Evolutionary conservation across 352 stramenopile species (phyloP).

Genomic region (Aphanomyces cochlioides): DNA sequence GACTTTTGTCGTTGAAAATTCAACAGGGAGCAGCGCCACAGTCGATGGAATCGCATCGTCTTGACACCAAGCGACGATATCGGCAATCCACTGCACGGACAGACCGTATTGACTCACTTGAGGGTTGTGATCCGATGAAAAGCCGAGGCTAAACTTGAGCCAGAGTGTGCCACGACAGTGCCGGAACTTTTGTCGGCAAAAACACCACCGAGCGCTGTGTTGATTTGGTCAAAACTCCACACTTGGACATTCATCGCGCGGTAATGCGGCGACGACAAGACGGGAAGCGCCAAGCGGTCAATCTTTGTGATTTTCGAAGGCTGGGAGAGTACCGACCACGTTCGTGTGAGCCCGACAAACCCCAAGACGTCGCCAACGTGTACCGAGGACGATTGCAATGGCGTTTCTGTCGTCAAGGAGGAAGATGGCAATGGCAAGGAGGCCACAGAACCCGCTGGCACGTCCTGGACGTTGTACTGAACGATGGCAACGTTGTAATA

Average conservation of each 20-base stretch:
- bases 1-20: constrained; percentile 23
- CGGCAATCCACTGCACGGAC: constrained; percentile 27
- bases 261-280: not conserved
- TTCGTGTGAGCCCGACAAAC: constrained; percentile 9
- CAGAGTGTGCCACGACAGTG: constrained; percentile 28
- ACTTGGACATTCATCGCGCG: constrained; percentile 1
- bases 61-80: constrained; percentile 27
- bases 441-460: not conserved
- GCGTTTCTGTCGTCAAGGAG: too few relatives aligned
- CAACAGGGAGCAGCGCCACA: constrained; percentile 31
- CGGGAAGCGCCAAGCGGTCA: not conserved
- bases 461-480: not conserved
- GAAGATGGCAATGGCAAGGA: not conserved
- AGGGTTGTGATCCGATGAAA: constrained; percentile 19
- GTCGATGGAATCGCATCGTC: constrained; percentile 22
- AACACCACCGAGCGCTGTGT: constrained; percentile 14
- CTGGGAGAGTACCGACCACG: not conserved
- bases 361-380: not conserved
- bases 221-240: constrained; percentile 34
- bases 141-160: constrained; percentile 31
- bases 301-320: not conserved
- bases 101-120: constrained; percentile 30
- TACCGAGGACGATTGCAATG: not conserved
- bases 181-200: constrained; percentile 22
- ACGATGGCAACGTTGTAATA: constrained; percentile 80